Evolutionary conservation across 116 monocot species (phyloP).

Genomic region (Papilionanthe hybrid): DNA sequence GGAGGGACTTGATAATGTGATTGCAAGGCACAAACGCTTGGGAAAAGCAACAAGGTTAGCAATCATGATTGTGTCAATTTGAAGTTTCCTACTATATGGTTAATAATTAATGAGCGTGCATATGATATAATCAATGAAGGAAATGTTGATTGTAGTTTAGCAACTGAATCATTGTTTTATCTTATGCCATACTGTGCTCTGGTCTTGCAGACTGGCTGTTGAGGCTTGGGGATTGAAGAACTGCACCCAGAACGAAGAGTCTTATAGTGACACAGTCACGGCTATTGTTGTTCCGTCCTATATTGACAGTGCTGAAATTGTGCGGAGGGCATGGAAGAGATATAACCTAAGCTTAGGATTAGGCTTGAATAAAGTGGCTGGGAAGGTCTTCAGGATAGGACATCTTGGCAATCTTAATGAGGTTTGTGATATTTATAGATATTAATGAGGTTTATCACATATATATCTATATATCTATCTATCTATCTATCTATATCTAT

Average conservation of each 20-base stretch:
- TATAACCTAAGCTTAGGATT: constrained; percentile 64
- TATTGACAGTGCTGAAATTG: constrained; percentile 56
- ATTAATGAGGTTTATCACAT: not conserved
- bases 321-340: constrained; percentile 55
- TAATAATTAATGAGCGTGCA: not conserved
- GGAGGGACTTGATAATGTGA: constrained; percentile 91
- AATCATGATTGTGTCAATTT: not conserved
- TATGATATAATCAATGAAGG: not conserved
- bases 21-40: constrained; percentile 66
- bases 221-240: constrained; percentile 78
- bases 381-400: constrained; percentile 68
- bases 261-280: constrained; percentile 62
- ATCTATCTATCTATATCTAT: not conserved
- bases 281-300: constrained; percentile 56
- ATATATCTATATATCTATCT: no score
- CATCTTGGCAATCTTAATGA: constrained; percentile 82
- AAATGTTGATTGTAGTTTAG: not conserved
- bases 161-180: no score
- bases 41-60: constrained; percentile 83
- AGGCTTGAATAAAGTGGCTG: constrained; percentile 64
- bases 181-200: no score
- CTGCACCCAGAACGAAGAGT: constrained; percentile 62
- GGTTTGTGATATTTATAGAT: constrained; percentile 33
- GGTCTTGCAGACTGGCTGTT: constrained; percentile 59
- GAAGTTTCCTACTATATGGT: not conserved